These are phyloP conservation scores for Lanmaoa rubissima DNA, from an alignment of 768 basidiomycete genomes.

Conservation along the genomic window DNA sequence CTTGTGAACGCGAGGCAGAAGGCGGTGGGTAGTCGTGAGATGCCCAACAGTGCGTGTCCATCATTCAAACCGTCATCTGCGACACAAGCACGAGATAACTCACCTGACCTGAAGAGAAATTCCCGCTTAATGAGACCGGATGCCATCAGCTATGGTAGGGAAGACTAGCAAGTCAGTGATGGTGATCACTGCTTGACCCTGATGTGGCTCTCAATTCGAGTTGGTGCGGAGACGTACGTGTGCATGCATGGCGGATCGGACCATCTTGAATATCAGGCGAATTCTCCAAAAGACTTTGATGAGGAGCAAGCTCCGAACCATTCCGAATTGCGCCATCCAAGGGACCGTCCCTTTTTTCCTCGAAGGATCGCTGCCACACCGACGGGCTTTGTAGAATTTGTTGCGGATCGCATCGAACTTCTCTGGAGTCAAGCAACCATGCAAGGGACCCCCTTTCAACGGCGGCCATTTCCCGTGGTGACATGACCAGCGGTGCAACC, in stretches of 20 bases:
- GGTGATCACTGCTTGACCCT: not conserved
- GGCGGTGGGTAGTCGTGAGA: not conserved
- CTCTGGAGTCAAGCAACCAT: not conserved
- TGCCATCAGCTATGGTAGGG: no score
- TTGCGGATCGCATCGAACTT: not conserved
- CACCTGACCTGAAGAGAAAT: not conserved
- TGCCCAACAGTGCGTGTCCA: not conserved
- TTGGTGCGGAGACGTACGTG: not conserved
- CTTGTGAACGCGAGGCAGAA: not conserved
- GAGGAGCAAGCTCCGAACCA: constrained; percentile 1
- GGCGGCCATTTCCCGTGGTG: not conserved
- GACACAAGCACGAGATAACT: not conserved
- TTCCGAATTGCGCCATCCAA: not conserved
- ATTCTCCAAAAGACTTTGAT: not conserved
- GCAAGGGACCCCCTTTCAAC: not conserved
- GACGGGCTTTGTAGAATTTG: not conserved
- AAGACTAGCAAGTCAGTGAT: not conserved
- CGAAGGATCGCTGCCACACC: not conserved
- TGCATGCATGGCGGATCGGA: not conserved
- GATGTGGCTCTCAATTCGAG: not conserved
- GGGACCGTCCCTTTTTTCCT: not conserved
- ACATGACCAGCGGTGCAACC: not conserved
- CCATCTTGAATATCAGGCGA: not conserved
- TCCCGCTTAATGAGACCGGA: not conserved
- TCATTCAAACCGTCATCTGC: not conserved